Base-by-base conservation (phyloP, 768 basidiomycete species). In the Amanita muscaria region DNA sequence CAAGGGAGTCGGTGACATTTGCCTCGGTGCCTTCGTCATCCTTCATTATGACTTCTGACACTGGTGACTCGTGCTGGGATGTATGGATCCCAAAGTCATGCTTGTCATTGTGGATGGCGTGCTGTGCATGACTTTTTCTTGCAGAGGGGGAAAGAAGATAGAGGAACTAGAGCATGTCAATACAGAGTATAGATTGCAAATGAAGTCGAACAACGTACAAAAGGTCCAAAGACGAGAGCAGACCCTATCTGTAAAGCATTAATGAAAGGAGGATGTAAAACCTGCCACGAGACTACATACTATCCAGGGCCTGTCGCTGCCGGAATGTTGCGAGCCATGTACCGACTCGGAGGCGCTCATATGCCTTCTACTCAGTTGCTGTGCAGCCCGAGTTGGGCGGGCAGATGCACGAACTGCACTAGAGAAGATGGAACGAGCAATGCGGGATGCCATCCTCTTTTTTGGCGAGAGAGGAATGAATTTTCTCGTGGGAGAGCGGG, bases 301-400 rank as follows among this genome's bases (percentile, higher is more conserved):
- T 33, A 53, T 47, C 52, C 52, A 53, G 22, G 52, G 49, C 40
- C 37, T 48, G 35, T 53, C 52, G 27, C 52, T 53, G 36, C 32
- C 22, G 44, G 50, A 27, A 43, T 21, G 33, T 29, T 31, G n/a
- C 12, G 49, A 37, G 39, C 38, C 49, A 24, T 53, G 52, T 25
- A 39, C 38, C 6, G 27, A 29, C 27, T 29, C 27, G 21, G 52
- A 33, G 11, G 52, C 40, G 40, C 46, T 53, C 46, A 47, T 50
- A 10, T 44, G 16, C 14, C 49, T 47, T 37, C 38, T 35, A 14
- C 39, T 42, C 21, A 47, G 27, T 7, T 23, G 42, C 24, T 40
- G 31, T 22, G 46, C 14, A 16, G 45, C 21, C 24, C 46, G 16
- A 23, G 32, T 39, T 16, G 51, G 39, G 23, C 42, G 46, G 21